phyloP scores from a whole-genome alignment of 106 monocot species.

The Gastrodia elata region DNA sequence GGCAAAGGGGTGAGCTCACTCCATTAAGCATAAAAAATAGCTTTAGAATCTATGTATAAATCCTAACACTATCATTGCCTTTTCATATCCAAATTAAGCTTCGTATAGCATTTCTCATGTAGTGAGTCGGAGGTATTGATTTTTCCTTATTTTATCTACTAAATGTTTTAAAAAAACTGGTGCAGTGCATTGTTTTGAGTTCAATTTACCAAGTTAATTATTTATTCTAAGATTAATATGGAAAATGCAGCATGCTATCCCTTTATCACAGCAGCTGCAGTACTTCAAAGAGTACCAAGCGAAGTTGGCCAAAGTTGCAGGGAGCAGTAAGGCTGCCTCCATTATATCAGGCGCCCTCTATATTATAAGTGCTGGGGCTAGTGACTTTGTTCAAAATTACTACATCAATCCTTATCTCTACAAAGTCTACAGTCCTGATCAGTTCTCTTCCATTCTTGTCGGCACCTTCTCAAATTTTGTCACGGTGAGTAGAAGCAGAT shows the following conservation, averaged over 20 bases:
- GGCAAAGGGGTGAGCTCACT: too few relatives aligned
- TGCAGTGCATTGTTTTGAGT: too few relatives aligned
- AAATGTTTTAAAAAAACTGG: too few relatives aligned
- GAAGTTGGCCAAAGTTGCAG: conserved; percentile 45
- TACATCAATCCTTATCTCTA: conserved; percentile 68
- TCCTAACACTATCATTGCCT: too few relatives aligned
- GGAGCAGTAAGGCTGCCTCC: conserved; percentile 31
- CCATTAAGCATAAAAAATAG: too few relatives aligned
- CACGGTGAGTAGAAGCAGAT: conserved; percentile 17
- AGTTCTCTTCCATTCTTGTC: conserved; percentile 51
- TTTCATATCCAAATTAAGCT: too few relatives aligned
- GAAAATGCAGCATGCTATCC: conserved; percentile 51
- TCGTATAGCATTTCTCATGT: too few relatives aligned
- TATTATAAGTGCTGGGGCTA: conserved; percentile 54
- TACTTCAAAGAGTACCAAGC: conserved; percentile 75
- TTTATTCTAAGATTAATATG: neutral
- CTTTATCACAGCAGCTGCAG: conserved; percentile 58
- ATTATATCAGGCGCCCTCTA: conserved; percentile 61
- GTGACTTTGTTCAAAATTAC: conserved; percentile 84
- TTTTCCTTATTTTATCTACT: too few relatives aligned
- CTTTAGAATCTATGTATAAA: too few relatives aligned
- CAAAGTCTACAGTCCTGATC: conserved; percentile 42
- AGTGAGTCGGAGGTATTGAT: too few relatives aligned
- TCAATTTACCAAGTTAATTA: too few relatives aligned
- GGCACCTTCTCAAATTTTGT: conserved; percentile 46